Percentiles rank a stretch among this genome's conserved stretches.
Evolutionary conservation across 2,329 filamentous ascomycete genomes (phyloP).

Genomic region (Colletotrichum karsti): DNA sequence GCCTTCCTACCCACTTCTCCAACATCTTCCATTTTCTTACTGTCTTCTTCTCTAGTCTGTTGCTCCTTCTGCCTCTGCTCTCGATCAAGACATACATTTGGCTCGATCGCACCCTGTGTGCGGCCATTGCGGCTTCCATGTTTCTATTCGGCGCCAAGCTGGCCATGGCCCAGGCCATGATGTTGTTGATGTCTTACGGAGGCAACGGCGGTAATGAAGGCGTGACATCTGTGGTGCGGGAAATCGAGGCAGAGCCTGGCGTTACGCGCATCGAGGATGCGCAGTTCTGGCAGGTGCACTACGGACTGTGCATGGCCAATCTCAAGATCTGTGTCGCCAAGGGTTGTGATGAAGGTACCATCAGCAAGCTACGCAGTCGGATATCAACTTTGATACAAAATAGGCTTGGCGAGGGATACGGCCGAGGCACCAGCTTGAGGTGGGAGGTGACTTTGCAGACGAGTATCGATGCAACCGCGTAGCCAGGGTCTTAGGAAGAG

Average conservation of each 20-base stretch:
- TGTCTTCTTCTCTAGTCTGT: slow-evolving; percentile 81
- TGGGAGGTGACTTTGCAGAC: slow-evolving; percentile 96
- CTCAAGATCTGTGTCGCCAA: slow-evolving; percentile 77
- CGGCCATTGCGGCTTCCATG: slow-evolving; percentile 87
- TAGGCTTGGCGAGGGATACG: slow-evolving; percentile 87
- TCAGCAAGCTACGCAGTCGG: slow-evolving; percentile 78
- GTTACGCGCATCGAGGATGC: slow-evolving; percentile 86
- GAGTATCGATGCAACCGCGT: slow-evolving; percentile 46
- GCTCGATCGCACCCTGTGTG: slow-evolving; percentile 84
- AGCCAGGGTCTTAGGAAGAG: background rate
- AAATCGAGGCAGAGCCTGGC: slow-evolving; percentile 83
- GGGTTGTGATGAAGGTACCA: slow-evolving; percentile 73
- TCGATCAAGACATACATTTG: slow-evolving; percentile 82
- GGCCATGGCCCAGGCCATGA: slow-evolving; percentile 86
- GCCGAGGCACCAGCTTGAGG: slow-evolving; percentile 77
- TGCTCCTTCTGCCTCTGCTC: slow-evolving; percentile 84
- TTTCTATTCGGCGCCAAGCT: slow-evolving; percentile 85
- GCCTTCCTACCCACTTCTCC: slow-evolving; percentile 84
- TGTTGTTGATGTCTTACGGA: slow-evolving; percentile 92
- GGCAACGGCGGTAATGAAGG: slow-evolving; percentile 48
- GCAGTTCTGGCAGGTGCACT: slow-evolving; percentile 98
- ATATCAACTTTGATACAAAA: slow-evolving; percentile 84
- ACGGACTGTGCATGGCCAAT: slow-evolving; percentile 95
- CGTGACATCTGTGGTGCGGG: slow-evolving; percentile 79
- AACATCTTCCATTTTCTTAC: slow-evolving; percentile 97